Base-by-base conservation (phyloP, 352 stramenopile genomes). In the Phytophthora rubi region DNA sequence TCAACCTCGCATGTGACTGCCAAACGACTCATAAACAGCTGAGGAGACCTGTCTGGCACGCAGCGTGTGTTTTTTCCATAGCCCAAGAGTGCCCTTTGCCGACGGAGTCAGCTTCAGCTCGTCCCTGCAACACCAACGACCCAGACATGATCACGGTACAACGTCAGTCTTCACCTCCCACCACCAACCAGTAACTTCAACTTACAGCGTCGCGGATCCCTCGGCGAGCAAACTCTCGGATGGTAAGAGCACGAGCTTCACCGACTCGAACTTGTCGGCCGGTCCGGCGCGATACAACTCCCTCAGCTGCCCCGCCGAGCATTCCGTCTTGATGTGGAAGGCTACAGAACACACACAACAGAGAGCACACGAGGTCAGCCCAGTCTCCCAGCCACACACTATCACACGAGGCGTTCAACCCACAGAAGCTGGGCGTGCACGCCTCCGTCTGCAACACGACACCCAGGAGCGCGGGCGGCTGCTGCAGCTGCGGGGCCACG, bases 371-470 rank as follows among this genome's bases (percentile, higher is more conserved):
- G 15, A 18, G 39, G 9, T 53, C 16, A 60, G n/a, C 37, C 33
- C 48, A 59, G 44, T 28, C 44, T 56, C 18, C 4, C 18, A 28
- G 26, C 26, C 26, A 28, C 26, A 28, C 26, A 4, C 26, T 2
- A 28, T 28, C 26, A 28, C 26, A 28, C 26, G 26, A 28, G 5
- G 33, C 28, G 37, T 44, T 49, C 8, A 7, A 74, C 77, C 60
- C 60, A 96, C 86, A 82, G 65, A 94, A 93, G 48, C 89, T 94
- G 12, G 89, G 89, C 13, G 89, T 96, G 58, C 79, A 80, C 3
- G 84, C 85, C n/a, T 84, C 73, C 0, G 73, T 76, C 66, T 96
- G 89, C 28, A 84, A 64, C 56, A 94, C 86, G 39, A 96, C 72
- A 6, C 89, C 89, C 0, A 96, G 73, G 53, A 96, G 72, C 72